These are phyloP conservation scores for Penicillium verhagenii DNA, from an alignment of 495 filamentous ascomycete genomes.

Conservation along the genomic window DNA sequence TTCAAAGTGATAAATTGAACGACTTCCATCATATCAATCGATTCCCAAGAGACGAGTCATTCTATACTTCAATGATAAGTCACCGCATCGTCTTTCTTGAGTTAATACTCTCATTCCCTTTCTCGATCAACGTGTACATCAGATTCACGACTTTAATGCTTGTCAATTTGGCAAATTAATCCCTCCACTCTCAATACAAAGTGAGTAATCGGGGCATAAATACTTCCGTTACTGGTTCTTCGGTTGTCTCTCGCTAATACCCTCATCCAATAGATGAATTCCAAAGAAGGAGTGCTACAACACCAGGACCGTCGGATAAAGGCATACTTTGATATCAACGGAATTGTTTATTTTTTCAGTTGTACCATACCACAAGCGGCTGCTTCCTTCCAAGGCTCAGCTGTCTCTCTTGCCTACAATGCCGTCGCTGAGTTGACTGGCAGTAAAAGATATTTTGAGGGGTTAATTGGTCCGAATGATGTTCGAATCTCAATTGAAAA, in stretches of 20 bases:
- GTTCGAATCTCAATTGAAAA: slow-evolving; percentile 4
- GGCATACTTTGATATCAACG: slow-evolving; percentile 2
- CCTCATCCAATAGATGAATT: slow-evolving; percentile 4
- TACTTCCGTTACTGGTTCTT: neutral
- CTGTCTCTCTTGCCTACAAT: slow-evolving; percentile 6
- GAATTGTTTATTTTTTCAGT: slow-evolving; percentile 6
- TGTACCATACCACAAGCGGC: slow-evolving; percentile 1
- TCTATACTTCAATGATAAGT: neutral
- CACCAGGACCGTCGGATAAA: slow-evolving; percentile 5
- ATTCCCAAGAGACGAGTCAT: neutral
- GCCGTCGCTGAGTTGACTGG: slow-evolving; percentile 1
- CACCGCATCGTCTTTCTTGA: neutral
- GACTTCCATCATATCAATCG: neutral
- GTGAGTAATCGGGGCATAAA: neutral
- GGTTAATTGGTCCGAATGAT: slow-evolving; percentile 3
- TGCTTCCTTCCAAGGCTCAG: slow-evolving; percentile 3
- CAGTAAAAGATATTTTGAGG: slow-evolving; percentile 3
- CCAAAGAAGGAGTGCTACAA: slow-evolving; percentile 1
- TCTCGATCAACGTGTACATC: neutral
- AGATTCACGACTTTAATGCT: neutral
- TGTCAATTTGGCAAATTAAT: neutral
- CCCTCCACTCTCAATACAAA: neutral
- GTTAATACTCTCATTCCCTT: neutral
- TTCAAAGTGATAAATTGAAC: neutral
- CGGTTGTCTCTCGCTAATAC: neutral